phyloP scores from a whole-genome alignment of 2,329 filamentous ascomycete species.

The Phaeoacremonium minimum region DNA sequence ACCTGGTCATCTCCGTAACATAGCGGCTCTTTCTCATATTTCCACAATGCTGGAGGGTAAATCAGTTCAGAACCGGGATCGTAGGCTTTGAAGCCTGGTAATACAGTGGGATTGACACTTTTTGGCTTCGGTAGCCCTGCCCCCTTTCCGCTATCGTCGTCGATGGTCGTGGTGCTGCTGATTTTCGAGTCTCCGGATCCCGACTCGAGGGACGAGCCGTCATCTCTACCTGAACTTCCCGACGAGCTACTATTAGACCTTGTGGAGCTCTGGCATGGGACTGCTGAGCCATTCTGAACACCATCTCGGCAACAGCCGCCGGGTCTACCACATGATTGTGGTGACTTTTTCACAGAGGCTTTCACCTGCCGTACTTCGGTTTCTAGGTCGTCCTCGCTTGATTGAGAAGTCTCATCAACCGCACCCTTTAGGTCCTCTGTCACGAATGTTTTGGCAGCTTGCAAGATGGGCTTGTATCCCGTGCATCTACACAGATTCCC shows the following conservation, averaged over 20 bases:
- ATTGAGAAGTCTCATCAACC: conserved; percentile 48
- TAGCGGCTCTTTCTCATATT: conserved; percentile 74
- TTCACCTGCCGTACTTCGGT: conserved; percentile 35
- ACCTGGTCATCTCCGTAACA: conserved; percentile 93
- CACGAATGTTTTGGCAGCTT: conserved; percentile 89
- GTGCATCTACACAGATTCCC: conserved; percentile 95
- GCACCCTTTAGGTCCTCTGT: conserved; percentile 37
- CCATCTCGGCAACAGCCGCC: background rate
- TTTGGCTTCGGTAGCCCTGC: conserved; percentile 10
- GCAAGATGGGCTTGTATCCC: conserved; percentile 88
- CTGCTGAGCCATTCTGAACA: too few relatives aligned
- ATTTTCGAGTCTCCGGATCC: background rate
- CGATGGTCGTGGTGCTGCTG: conserved; percentile 31
- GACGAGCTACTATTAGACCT: background rate
- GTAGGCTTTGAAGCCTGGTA: conserved; percentile 89
- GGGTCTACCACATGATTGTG: background rate
- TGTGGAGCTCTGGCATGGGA: background rate
- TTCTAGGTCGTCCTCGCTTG: conserved; percentile 64
- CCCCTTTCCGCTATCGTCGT: conserved; percentile 39
- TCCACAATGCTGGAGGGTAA: conserved; percentile 80
- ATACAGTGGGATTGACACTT: conserved; percentile 66
- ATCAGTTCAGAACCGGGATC: conserved; percentile 91
- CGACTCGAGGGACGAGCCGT: background rate
- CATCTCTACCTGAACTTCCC: background rate
- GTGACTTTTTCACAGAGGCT: conserved; percentile 63